Conservation (phyloP, 148 eudicot species). For the Oxyria digyna region DNA sequence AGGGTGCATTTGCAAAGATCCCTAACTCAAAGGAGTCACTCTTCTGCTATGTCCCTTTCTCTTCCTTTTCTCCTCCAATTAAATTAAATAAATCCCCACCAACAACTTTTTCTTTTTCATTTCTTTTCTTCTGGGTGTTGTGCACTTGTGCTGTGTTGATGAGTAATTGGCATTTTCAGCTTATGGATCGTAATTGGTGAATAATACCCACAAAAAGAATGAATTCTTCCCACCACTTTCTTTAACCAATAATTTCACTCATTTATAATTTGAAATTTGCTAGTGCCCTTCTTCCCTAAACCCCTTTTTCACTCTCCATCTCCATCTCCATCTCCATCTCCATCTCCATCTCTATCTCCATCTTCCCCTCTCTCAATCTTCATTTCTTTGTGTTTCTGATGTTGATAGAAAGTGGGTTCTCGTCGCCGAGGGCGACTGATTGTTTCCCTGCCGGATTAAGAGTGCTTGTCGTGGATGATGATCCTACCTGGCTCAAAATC, state of each 20-base stretch:
- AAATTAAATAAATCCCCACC: background rate
- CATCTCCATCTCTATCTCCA: background rate
- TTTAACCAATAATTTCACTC: background rate
- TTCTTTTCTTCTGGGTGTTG: background rate
- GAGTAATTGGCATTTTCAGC: background rate
- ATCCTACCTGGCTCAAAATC: constrained; percentile 7
- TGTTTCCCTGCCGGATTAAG: constrained; percentile 5
- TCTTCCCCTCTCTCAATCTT: background rate
- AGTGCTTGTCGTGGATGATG: constrained; percentile 6
- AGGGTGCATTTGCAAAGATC: constrained; percentile 1
- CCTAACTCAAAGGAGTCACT: constrained; percentile 6
- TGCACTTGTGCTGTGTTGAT: constrained; percentile 2
- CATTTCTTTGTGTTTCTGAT: background rate
- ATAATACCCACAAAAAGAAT: constrained; percentile 3
- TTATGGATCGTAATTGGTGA: constrained; percentile 1
- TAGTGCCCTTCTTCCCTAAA: background rate
- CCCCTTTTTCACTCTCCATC: background rate
- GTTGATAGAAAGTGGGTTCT: constrained; percentile 11
- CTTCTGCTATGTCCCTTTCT: background rate
- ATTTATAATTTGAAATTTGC: background rate
- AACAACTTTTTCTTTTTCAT: background rate
- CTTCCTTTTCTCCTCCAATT: background rate
- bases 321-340: background rate
- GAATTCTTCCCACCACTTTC: constrained; percentile 2
- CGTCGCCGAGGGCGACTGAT: constrained; percentile 9